A percentile compares a stretch with the other conserved stretches of the same genome.
These are phyloP conservation scores for Nemania serpens DNA, from an alignment of 2,329 filamentous ascomycete species.

Conservation along the genomic window DNA sequence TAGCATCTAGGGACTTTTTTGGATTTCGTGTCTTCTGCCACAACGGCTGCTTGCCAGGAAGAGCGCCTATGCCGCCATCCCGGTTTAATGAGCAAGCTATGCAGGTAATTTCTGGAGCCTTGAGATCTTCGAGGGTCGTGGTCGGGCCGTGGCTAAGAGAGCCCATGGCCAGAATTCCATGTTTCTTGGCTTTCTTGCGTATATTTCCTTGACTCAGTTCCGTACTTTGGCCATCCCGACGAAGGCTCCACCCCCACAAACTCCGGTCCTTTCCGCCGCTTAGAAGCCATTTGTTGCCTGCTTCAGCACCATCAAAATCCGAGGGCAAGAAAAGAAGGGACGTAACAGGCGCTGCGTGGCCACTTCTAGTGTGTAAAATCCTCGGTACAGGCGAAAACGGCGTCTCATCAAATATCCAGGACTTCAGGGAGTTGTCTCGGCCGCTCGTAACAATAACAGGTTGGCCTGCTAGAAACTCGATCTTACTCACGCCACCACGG, in stretches of 20 bases:
- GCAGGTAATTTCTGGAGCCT: conserved; percentile 88
- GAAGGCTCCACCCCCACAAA: conserved; percentile 94
- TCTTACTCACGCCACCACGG: conserved; percentile 78
- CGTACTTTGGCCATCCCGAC: conserved; percentile 89
- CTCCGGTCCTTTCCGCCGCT: conserved; percentile 89
- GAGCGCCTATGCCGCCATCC: conserved; percentile 88
- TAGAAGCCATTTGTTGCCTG: conserved; percentile 89
- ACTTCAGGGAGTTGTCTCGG: conserved; percentile 89
- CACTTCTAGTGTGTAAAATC: conserved; percentile 82
- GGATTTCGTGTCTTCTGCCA: conserved; percentile 79
- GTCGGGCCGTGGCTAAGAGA: conserved; percentile 63
- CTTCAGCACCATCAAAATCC: conserved; percentile 86
- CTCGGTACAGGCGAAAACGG: conserved; percentile 88
- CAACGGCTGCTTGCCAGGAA: conserved; percentile 76
- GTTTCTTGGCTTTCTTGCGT: conserved; percentile 86
- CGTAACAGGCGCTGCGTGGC: conserved; percentile 85
- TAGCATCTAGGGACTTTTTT: conserved; percentile 67
- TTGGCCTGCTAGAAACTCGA: conserved; percentile 89
- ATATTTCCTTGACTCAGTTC: conserved; percentile 92
- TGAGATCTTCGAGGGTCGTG: conserved; percentile 73
- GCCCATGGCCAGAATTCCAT: conserved; percentile 68
- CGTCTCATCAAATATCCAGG: conserved; percentile 94
- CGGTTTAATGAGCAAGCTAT: conserved; percentile 91
- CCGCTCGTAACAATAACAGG: conserved; percentile 89
- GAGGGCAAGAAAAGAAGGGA: conserved; percentile 84